phyloP scores from a whole-genome alignment of 495 filamentous ascomycete species.

The Articulospora tetracladia region DNA sequence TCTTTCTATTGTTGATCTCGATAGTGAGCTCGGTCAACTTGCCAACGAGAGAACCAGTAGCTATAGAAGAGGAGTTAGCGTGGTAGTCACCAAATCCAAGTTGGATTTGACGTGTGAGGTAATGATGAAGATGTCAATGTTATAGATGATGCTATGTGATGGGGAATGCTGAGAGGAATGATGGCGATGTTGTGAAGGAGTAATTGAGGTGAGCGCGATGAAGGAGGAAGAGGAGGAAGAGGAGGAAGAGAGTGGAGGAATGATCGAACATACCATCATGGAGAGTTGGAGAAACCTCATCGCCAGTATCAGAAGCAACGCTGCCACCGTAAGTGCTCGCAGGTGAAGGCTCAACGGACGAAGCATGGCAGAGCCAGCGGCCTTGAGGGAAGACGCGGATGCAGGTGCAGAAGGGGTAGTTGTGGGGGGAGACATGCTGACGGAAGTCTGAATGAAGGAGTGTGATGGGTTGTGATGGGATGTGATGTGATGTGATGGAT shows the following conservation, averaged over 20 bases:
- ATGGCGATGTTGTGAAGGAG: neutral
- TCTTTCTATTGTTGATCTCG: neutral
- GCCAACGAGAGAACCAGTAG: neutral
- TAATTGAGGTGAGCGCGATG: neutral
- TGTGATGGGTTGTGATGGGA: neutral
- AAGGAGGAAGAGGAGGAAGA: neutral
- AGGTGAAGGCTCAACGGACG: conserved; percentile 28
- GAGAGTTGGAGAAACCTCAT: conserved; percentile 30
- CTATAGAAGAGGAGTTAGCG: neutral
- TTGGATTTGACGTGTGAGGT: no score
- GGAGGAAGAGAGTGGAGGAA: neutral
- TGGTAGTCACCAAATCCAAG: neutral
- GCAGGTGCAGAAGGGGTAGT: neutral
- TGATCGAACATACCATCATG: neutral
- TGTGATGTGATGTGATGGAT: neutral
- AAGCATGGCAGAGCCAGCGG: neutral
- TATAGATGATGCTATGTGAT: neutral
- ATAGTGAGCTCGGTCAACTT: neutral
- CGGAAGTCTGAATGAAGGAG: neutral
- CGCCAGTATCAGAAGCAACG: conserved; percentile 18
- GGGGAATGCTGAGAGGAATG: neutral
- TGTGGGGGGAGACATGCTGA: conserved; percentile 1
- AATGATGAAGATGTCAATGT: no score
- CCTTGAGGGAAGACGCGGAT: neutral
- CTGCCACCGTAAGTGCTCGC: conserved; percentile 36